These are phyloP conservation scores for Leptodermis oblonga DNA, from an alignment of 257 asterid species.

Conservation along the genomic window DNA sequence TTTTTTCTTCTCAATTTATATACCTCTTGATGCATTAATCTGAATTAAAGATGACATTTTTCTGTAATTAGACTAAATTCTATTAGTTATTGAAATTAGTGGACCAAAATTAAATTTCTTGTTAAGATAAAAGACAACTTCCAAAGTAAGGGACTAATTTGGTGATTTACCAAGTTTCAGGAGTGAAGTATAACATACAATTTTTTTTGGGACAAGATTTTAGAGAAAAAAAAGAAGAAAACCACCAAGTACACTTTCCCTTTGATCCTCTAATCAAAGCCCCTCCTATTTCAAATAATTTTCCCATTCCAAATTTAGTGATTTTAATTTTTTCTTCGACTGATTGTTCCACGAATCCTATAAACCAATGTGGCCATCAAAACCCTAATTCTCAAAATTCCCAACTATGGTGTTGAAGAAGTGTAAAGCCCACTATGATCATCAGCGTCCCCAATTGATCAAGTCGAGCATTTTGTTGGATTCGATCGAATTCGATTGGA, in stretches of 20 bases:
- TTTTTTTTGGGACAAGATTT: too few relatives aligned
- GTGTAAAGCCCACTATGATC: constrained; percentile 8
- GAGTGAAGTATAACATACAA: not conserved
- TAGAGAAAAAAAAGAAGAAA: not conserved
- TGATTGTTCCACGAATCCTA: not conserved
- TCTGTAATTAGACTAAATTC: too few relatives aligned
- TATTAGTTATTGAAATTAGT: too few relatives aligned
- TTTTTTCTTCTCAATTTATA: too few relatives aligned
- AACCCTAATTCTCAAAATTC: constrained; percentile 21
- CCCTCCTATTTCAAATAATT: not conserved
- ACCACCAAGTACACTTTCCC: constrained; percentile 1
- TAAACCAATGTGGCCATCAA: constrained; percentile 15
- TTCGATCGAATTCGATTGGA: constrained; percentile 9
- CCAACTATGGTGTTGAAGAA: constrained; percentile 23
- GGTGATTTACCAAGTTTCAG: not conserved
- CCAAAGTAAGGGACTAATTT: not conserved
- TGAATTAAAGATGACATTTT: too few relatives aligned
- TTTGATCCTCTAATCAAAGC: constrained; percentile 1
- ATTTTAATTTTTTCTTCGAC: not conserved
- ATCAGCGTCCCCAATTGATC: constrained; percentile 10
- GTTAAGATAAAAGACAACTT: too few relatives aligned
- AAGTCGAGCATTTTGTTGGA: not conserved
- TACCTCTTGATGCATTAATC: too few relatives aligned
- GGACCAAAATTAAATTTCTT: too few relatives aligned
- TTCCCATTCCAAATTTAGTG: not conserved